Base-by-base conservation (phyloP, 768 basidiomycete species). In the Tylopilus felleus region DNA sequence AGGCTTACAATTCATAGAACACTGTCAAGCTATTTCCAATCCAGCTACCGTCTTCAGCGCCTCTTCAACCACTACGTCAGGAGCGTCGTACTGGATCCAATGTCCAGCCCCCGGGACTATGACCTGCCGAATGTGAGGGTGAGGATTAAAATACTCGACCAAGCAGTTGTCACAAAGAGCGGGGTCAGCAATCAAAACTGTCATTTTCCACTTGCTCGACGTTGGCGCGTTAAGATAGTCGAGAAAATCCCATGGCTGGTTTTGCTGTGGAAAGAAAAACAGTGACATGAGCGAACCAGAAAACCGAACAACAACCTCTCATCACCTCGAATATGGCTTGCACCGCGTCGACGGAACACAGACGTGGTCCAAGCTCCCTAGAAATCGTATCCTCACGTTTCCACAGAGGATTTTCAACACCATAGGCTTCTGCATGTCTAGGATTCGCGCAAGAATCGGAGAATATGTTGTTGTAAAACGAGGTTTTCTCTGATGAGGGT, bases 81-180 rank as follows among this genome's bases (percentile, higher is more conserved):
- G 65, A 29, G 57, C 55, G 16, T 69, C 67, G 9, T 46, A 52
- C 35, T 66, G 69, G 19, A 69, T 64, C 57, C 60, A 68, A 35
- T 70, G 69, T 1, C 55, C 53, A 2, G 54, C 47, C 0, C 62
- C 62, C 0, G 56, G 51, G 6, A 70, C 51, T 3, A 51, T 16
- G 12, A 60, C 47, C 3, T 33, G n/a, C 13, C 49, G 56, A 25
- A 66, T 41, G 13, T 59, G 58, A 19, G 58, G 50, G 23, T 60
- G 63, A 14, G 59, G 28, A n/a, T 21, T 31, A 38, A 68, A 4
- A 7, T 59, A 21, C 7, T 64, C 59, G 3, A 58, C 51, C 55
- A 7, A 49, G 0, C 1, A 41, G 7, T 10, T 9, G 7, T 38
- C 38, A 38, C 1, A 38, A 12, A 49, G 16, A 1, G 38, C n/a